Conservation (phyloP, 306 rosid genomes). For the Gillenia trifoliata region DNA sequence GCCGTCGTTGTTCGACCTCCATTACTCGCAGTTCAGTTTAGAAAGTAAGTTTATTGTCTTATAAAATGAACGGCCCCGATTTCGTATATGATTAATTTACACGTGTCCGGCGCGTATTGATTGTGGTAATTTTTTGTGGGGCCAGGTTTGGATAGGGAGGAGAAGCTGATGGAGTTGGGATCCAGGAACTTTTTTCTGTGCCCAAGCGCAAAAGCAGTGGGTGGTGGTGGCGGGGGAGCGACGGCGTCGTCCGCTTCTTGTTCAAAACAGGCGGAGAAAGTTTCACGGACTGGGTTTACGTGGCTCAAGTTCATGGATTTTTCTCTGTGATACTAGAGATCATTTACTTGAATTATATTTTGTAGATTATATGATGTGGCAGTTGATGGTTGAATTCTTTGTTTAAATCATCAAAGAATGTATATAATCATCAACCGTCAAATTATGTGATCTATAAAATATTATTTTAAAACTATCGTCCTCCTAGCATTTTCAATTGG, state of each 20-base stretch:
- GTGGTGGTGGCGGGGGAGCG: constrained; percentile 13
- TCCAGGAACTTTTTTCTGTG: constrained; percentile 80
- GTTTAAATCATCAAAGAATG: too few species aligned
- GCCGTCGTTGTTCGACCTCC: constrained; percentile 59
- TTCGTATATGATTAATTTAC: neutral
- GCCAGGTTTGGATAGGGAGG: constrained; percentile 62
- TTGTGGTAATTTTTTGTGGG: neutral
- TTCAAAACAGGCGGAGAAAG: constrained; percentile 39
- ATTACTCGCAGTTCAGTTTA: constrained; percentile 90
- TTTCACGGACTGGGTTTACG: constrained; percentile 32
- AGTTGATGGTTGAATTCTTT: too few species aligned
- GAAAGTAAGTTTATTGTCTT: constrained; percentile 43
- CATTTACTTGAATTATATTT: too few species aligned
- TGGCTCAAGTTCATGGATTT: constrained; percentile 73
- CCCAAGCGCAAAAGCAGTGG: constrained; percentile 1
- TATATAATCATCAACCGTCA: too few species aligned
- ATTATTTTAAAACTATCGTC: too few species aligned
- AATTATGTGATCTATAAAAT: too few species aligned
- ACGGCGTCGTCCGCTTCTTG: constrained; percentile 44
- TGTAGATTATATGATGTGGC: too few species aligned
- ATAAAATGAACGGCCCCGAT: neutral
- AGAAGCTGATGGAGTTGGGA: constrained; percentile 55
- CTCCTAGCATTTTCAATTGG: too few species aligned
- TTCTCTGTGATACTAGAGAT: too few species aligned
- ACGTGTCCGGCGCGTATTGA: constrained; percentile 11